Conservation (phyloP, 768 basidiomycete genomes). For the Lentinus brumalis region DNA sequence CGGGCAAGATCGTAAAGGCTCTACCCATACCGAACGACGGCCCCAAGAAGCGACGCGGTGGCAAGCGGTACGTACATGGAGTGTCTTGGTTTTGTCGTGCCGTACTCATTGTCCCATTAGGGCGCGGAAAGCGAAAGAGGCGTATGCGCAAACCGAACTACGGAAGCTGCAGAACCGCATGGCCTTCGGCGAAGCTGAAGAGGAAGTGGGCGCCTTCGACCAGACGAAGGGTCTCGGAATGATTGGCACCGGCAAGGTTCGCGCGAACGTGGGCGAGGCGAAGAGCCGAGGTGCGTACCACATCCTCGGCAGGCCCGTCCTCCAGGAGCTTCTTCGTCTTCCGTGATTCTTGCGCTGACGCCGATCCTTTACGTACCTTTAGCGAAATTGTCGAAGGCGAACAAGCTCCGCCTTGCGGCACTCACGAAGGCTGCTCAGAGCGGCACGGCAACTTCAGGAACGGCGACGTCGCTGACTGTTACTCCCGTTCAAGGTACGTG, state of each 20-base stretch:
- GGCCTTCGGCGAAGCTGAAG: slow-evolving; percentile 93
- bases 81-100: too few relatives aligned
- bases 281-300: slow-evolving; percentile 80
- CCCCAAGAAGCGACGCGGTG: slow-evolving; percentile 93
- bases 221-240: slow-evolving; percentile 98
- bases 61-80: slow-evolving; percentile 68
- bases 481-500: slow-evolving; percentile 90
- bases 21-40: slow-evolving; percentile 94
- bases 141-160: slow-evolving; percentile 94
- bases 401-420: slow-evolving; percentile 86
- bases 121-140: slow-evolving; percentile 97
- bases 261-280: slow-evolving; percentile 84
- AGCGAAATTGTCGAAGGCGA: slow-evolving; percentile 97
- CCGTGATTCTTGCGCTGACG: not conserved
- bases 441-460: slow-evolving; percentile 66
- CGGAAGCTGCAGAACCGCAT: slow-evolving; percentile 97
- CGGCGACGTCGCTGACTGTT: slow-evolving; percentile 88
- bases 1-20: slow-evolving; percentile 90
- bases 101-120: slow-evolving; percentile 39
- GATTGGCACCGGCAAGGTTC: slow-evolving; percentile 93
- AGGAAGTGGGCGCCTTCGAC: slow-evolving; percentile 95
- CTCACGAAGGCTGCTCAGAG: slow-evolving; percentile 74
- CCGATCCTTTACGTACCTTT: slow-evolving; percentile 11
- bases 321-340: not conserved
- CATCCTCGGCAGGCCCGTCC: not conserved